phyloP scores from a whole-genome alignment of 768 basidiomycete species.

The Naematelia aurantialba region DNA sequence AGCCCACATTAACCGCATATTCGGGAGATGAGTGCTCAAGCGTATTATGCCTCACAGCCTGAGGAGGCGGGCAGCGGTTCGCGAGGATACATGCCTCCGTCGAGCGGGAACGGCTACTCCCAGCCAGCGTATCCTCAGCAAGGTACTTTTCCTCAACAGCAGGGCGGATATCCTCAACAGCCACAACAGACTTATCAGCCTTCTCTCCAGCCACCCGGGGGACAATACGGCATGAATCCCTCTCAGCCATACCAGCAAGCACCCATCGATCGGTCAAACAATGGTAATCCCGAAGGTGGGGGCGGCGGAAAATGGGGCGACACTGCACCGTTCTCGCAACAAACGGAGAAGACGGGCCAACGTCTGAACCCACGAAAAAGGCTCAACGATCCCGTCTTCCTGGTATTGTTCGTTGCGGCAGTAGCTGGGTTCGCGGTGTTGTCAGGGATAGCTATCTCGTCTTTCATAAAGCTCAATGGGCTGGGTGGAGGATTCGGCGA shows the following conservation, averaged over 20 bases:
- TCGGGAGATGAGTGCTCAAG: constrained; percentile 15
- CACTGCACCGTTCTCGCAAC: constrained; percentile 40
- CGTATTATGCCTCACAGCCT: constrained; percentile 21
- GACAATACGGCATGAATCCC: constrained; percentile 34
- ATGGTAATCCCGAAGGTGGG: constrained; percentile 7
- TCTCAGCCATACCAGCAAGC: constrained; percentile 40
- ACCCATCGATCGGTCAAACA: background rate
- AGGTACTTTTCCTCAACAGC: constrained; percentile 5
- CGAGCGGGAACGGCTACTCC: constrained; percentile 9
- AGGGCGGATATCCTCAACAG: constrained; percentile 7
- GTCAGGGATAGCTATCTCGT: constrained; percentile 62
- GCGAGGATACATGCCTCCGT: constrained; percentile 7
- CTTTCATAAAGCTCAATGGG: constrained; percentile 64
- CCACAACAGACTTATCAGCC: constrained; percentile 17
- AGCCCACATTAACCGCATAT: background rate
- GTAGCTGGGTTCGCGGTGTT: constrained; percentile 67
- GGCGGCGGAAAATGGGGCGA: constrained; percentile 19
- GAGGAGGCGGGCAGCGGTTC: background rate
- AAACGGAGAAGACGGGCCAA: constrained; percentile 44
- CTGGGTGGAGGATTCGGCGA: constrained; percentile 66
- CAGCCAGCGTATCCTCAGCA: constrained; percentile 7
- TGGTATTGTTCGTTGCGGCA: constrained; percentile 68
- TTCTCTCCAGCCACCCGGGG: constrained; percentile 10
- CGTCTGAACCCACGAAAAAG: constrained; percentile 57
- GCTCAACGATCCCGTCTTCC: constrained; percentile 68